Base-by-base conservation (phyloP, 169 alveolate genomes). In the Eimeria tenella region DNA sequence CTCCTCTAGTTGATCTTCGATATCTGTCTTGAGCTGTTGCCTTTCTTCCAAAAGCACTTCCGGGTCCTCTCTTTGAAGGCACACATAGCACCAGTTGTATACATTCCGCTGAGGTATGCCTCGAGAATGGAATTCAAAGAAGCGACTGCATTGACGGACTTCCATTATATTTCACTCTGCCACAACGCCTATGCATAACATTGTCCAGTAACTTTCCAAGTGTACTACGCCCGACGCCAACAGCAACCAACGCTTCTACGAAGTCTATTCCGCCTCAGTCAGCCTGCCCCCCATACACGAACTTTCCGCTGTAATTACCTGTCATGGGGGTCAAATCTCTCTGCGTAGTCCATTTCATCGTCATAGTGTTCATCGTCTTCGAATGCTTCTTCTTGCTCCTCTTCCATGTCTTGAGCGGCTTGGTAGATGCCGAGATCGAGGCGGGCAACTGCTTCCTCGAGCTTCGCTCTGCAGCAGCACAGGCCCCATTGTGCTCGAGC, bases 41-140 rank as follows among this genome's bases (percentile, higher is more conserved):
- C 95, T 73, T 65, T 91, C 95, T 71, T 91, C 95, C 23, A 91
- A 75, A 11, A 91, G 91, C 70, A 91, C 95, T 56, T 91, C 92
- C n/a, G 95, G 92, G 77, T 91, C 95, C 86, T 74, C 68, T 31
- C 95, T 91, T 17, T 5, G 71, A 17, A 71, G 55, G 0, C 56
- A 58, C 53, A 71, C 62, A 0, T 10, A 17, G 19, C 86, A 75
- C 50, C 5, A 75, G 63, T 53, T 31, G 42, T 31, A 2, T 31
- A 31, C 42, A 31, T 31, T 31, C 42, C 42, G 42, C 42, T 31
- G 42, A 31, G 42, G 42, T 31, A 31, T 31, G 42, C 42, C 42
- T 31, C 42, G 42, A 31, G 42, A 31, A 31, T 31, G 42, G 42
- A 31, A 31, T 31, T 31, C 42, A 31, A 31, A 31, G 42, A 31